Conservation (phyloP, 2,329 filamentous ascomycete genomes). For the Coniochaeta sp. region DNA sequence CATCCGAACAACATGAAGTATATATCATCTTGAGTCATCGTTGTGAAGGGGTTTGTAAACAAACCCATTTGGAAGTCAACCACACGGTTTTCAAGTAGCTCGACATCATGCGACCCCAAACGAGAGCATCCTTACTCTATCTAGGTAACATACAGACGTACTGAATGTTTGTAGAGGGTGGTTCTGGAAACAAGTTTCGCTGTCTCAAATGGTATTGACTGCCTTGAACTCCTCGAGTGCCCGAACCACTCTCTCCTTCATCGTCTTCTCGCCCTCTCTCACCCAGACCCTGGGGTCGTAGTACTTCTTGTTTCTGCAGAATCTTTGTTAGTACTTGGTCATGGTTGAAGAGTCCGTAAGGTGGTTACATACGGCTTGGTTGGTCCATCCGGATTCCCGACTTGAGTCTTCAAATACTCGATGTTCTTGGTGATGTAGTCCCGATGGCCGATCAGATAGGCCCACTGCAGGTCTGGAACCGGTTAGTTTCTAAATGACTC, state of each 20-base stretch:
- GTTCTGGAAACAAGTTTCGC: conserved; percentile 25
- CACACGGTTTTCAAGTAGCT: too few species aligned
- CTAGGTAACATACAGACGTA: too few species aligned
- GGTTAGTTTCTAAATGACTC: too few species aligned
- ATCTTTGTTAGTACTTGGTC: too few species aligned
- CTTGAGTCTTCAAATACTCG: conserved; percentile 67
- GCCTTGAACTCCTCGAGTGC: conserved; percentile 92
- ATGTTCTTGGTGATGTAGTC: conserved; percentile 71
- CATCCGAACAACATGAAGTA: too few species aligned
- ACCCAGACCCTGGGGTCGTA: conserved; percentile 88
- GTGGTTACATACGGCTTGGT: conserved; percentile 63
- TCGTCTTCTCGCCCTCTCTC: conserved; percentile 94
- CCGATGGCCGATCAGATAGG: conserved; percentile 85
- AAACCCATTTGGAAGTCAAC: too few species aligned
- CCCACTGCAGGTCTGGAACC: conserved; percentile 68
- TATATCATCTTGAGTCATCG: too few species aligned
- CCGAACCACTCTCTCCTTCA: conserved; percentile 71
- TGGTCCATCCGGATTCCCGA: conserved; percentile 86
- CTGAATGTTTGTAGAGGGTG: too few species aligned
- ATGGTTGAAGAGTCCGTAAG: too few species aligned
- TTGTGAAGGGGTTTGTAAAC: too few species aligned
- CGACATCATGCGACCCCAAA: too few species aligned
- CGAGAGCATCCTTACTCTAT: too few species aligned
- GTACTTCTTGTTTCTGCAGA: conserved; percentile 76
- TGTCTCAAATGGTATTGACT: conserved; percentile 57